Base-by-base conservation (phyloP, 2,329 filamentous ascomycete genomes). In the Coniosporium tulheliwenetii region DNA sequence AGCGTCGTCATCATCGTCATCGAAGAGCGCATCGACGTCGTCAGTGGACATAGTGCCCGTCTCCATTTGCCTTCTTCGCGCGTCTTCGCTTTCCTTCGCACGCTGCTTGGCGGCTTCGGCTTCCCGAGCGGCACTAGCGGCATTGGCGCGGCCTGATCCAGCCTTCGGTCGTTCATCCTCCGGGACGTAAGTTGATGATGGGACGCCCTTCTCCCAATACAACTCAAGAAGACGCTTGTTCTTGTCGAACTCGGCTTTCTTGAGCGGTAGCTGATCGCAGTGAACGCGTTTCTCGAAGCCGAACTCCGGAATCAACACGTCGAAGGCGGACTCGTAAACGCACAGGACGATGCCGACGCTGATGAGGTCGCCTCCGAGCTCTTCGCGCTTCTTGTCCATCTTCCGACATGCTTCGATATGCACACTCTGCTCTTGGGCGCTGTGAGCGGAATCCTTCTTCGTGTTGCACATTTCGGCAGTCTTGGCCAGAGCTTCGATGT, bases 221-320 rank as follows among this genome's bases (percentile, higher is more conserved):
- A 98, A 74, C 64, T 98, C 91, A 37, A 98, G 72, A 29, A 96
- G 77, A 42, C 91, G 79, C 66, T 87, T 85, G 58, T 93, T 86
- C 71, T 96, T 96, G 62, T 93, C 79, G 65, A 91, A 98, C 59
- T 98, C 91, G n/a, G 91, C 91, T 71, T 98, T 98, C 75, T 96
- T 89, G 50, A 98, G 69, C 29, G 91, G 91, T 57, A 98, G 71
- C 68, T 98, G 91, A 57, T 98, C 91, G 58, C 91, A 98, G 65
- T 98, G 91, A 40, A 98, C 91, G 48, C 91, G 85, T 77, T 98
- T 98, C 70, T 98, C 91, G 51, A 98, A 96, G 49, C 91, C 91
- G 70, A 86, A 98, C 58, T 98, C 87, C 5, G 91, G 91, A 58
- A 98, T 96, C 47, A 98, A 73, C 36, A 98, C 85, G 60, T 98